Percentiles rank a stretch among this genome's conserved stretches.
Conservation (phyloP, 1,284 basidiomycete genomes). For the Macrocystidia cucumis region DNA sequence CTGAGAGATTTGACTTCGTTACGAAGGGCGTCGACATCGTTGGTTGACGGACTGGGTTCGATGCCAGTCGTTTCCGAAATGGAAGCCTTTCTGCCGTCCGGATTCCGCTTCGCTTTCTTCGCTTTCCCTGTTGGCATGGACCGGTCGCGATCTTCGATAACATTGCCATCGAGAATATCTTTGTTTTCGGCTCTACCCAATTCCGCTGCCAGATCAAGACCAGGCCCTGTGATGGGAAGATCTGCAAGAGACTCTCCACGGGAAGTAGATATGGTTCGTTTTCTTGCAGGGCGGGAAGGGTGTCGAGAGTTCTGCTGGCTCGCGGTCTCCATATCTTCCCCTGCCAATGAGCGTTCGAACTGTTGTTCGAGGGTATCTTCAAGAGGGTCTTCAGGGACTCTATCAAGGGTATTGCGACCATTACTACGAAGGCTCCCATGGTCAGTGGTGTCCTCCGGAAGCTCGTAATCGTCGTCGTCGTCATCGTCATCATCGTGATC, state of each 20-base stretch:
- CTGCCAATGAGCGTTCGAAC: slow-evolving; percentile 24
- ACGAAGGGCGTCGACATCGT: slow-evolving; percentile 63
- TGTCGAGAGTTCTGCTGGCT: no score
- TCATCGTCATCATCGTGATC: slow-evolving; percentile 43
- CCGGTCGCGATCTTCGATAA: slow-evolving; percentile 44
- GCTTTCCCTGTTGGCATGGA: slow-evolving; percentile 34
- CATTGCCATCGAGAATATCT: slow-evolving; percentile 53
- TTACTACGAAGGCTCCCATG: slow-evolving; percentile 51
- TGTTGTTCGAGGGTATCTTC: slow-evolving; percentile 27
- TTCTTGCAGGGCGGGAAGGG: slow-evolving; percentile 27
- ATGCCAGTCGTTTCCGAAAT: slow-evolving; percentile 28
- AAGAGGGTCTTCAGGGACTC: slow-evolving; percentile 44
- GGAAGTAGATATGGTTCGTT: slow-evolving; percentile 42
- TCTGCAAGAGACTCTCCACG: slow-evolving; percentile 73
- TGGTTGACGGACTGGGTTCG: slow-evolving; percentile 32
- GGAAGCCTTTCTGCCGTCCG: slow-evolving; percentile 27
- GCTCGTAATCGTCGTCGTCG: no score
- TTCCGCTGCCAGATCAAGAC: slow-evolving; percentile 84
- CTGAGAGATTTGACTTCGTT: slow-evolving; percentile 85
- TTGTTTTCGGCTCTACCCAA: slow-evolving; percentile 83
- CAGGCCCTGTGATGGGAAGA: slow-evolving; percentile 78
- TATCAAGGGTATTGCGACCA: slow-evolving; percentile 44
- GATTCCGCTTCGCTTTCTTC: slow-evolving; percentile 49
- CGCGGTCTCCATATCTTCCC: no score
- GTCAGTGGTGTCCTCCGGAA: slow-evolving; percentile 34